Base-by-base conservation (phyloP, 2,329 filamentous ascomycete species). In the Paecilomyces variotii region DNA sequence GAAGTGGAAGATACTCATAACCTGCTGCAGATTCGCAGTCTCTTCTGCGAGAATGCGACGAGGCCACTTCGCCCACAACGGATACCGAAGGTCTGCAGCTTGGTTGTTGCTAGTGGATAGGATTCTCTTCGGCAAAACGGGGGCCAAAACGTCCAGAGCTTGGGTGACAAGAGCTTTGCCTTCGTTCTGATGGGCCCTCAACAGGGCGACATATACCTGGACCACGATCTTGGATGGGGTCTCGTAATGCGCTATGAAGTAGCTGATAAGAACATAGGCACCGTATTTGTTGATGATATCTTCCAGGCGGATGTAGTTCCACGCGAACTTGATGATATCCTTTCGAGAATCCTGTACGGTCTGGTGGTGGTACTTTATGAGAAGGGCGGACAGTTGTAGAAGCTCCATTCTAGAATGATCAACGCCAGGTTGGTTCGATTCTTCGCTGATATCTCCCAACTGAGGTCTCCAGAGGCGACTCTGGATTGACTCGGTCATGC, bases 221-320 rank as follows among this genome's bases (percentile, higher is more conserved):
- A 89, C 89, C 2, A 94, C 91, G 58, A 99, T 97, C 81, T 97
- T 99, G 11, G 90, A 83, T 0, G 94, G 95, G 0, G 94, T 97
- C 67, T 99, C 95, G 70, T 96, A 99, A 63, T 95, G 89, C 0
- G 91, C 90, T 67, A 99, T 97, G 77, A 99, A 99, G 74, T 97
- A 99, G 2, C 90, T 91, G 61, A 99, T 95, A 4, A 99, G 86
- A 4, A 97, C 93, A 68, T 99, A 99, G 2, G 94, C 92, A 0
- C 93, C 94, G 72, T 97, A 94, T 74, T 99, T 99, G 79, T 97
- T 99, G 78, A 99, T 96, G 59, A 96, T 90, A 73, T 99, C 94
- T 69, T 99, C 95, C n/a, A 99, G 83, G 26, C 90, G 86, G 67
- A 99, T 99, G 70, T 96, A 97, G 19, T 92, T 96, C 94, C 94